These are phyloP conservation scores for Alternaria incomplexa DNA, from an alignment of 2,329 filamentous ascomycete genomes.

Conservation along the genomic window DNA sequence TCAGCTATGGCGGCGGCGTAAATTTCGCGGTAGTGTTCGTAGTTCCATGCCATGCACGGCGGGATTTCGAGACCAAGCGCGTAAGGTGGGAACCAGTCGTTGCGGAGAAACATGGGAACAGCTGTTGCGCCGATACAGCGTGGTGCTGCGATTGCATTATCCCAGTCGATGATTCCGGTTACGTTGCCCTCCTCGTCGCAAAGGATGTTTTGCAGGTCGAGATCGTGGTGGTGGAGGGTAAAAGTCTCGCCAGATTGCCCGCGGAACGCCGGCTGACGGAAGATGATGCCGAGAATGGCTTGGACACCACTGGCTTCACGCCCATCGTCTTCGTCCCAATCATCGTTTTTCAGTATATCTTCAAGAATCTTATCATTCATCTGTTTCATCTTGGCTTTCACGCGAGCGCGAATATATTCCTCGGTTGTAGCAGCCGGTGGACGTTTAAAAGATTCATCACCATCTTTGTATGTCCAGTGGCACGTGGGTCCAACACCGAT, in stretches of 20 bases:
- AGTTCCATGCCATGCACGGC: background rate
- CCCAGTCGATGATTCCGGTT: slow-evolving; percentile 28
- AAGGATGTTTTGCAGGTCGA: slow-evolving; percentile 33
- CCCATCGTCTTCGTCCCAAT: background rate
- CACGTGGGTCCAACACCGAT: background rate
- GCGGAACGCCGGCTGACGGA: background rate
- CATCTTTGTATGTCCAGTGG: background rate
- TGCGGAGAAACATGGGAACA: slow-evolving; percentile 11
- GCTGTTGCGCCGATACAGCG: slow-evolving; percentile 14
- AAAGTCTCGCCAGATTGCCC: slow-evolving; percentile 19
- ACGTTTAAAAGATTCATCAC: background rate
- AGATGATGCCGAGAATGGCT: background rate
- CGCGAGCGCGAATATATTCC: background rate
- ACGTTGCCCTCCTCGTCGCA: slow-evolving; percentile 18
- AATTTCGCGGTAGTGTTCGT: slow-evolving; percentile 12
- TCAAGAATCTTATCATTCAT: background rate
- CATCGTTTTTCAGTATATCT: too few species aligned
- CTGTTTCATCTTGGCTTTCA: background rate
- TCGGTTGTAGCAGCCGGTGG: background rate
- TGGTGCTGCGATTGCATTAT: slow-evolving; percentile 9
- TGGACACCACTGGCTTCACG: slow-evolving; percentile 8
- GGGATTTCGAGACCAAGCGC: background rate
- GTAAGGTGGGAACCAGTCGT: slow-evolving; percentile 4
- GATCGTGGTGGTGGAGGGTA: slow-evolving; percentile 22
- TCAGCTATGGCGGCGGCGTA: slow-evolving; percentile 12